Evolutionary conservation across 2,329 filamentous ascomycete genomes (phyloP), one percentile per base, ranked within the genome.

Genomic region (Aureobasidium sp.): DNA sequence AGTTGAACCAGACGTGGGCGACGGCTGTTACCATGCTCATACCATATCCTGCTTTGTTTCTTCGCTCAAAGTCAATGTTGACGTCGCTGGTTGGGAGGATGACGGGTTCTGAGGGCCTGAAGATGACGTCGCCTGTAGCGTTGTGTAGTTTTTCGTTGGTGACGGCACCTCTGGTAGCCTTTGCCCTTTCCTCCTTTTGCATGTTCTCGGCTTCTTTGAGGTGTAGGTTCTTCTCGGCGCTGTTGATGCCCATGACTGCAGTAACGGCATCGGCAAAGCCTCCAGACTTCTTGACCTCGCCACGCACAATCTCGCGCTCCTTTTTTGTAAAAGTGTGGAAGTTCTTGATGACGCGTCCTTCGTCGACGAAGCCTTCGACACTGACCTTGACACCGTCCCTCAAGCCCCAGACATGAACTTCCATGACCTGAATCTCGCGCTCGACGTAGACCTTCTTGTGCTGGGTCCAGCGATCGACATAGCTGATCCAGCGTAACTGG

Each of bases 1-100:
- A 79, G 69, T 99, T 99, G 78, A 96, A 96, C 94, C 94, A 99
- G 17, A 96, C 89, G 69, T 97, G 93, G 0, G 92, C 92, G 10
- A 97, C 86, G 0, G 92, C 86, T 0, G 93, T 96, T 3, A 96
- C 90, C 85, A 97, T 90, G 0, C 90, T 91, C 66, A 90, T 83
- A 7, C 81, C 81, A 67, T 88, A 89, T 4, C 83, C 82, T 1
- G 88, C 85, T 68, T 87, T 88, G 74, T 91, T 95, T 37, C 92
- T 85, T 8, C 90, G 84, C 74, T 97, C 92, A 25, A 96, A 84
- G 53, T 91, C 86, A 65, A 97, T 88, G 71, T 95, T 96, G 66
- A 97, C 81, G 69, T 97, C 94, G 71, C 87, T 91, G 49, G 86
- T 89, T 0, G 88, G 84, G 0, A 97, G 74, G 8, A 86, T 80